Percentiles rank a stretch among this genome's conserved stretches.
These are phyloP conservation scores for Talaromyces sp. DNA, from an alignment of 2,329 filamentous ascomycete genomes.

Conservation along the genomic window DNA sequence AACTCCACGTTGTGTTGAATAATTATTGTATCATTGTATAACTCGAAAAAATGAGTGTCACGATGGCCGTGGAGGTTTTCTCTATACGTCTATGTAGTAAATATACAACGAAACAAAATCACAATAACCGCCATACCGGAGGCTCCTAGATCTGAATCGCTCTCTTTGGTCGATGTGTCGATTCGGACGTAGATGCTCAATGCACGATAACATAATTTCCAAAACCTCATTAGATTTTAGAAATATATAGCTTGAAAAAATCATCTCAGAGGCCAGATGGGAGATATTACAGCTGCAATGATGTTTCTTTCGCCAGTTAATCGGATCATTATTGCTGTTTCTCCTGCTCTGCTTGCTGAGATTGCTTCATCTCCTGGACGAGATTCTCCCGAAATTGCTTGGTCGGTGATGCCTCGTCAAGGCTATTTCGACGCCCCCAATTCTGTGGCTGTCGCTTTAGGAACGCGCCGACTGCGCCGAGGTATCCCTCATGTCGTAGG, in stretches of 20 bases:
- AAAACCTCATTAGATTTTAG: background rate
- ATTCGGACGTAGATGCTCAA: background rate
- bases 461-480: constrained; percentile 91
- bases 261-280: background rate
- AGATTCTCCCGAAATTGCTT: constrained; percentile 14
- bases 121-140: background rate
- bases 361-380: background rate
- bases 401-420: constrained; percentile 49
- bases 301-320: background rate
- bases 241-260: background rate
- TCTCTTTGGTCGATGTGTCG: background rate
- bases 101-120: constrained; percentile 3
- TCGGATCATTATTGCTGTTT: background rate
- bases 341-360: background rate
- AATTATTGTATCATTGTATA: background rate
- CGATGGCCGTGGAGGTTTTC: background rate
- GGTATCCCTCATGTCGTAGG: constrained; percentile 87
- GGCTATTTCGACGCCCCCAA: constrained; percentile 79
- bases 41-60: background rate
- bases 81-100: constrained; percentile 12
- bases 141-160: background rate
- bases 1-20: too few species aligned
- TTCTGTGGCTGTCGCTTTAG: constrained; percentile 83
- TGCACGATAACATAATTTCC: background rate
- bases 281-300: background rate